Evolutionary conservation across 148 eudicot genomes (phyloP).

Genomic region (Mesembryanthemum crystallinum): DNA sequence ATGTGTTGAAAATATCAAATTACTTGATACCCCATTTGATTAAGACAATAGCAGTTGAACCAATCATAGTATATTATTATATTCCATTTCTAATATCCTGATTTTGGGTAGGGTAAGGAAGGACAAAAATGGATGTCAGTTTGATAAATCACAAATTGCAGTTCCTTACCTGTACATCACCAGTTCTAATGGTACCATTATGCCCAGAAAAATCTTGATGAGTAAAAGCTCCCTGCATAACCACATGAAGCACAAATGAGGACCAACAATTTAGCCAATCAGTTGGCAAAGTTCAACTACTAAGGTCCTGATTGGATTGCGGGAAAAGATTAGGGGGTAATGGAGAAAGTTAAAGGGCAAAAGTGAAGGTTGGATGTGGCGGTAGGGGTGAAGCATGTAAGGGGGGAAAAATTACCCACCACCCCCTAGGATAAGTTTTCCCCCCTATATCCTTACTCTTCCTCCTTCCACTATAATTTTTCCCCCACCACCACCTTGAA

Average conservation of each 20-base stretch:
- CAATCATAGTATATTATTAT: neutral
- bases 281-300: neutral
- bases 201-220: conserved; percentile 97
- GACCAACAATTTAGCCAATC: neutral
- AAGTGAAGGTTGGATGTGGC: no score
- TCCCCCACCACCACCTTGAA: no score
- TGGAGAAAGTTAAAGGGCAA: no score
- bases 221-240: conserved; percentile 70
- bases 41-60: no score
- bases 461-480: no score
- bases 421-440: no score
- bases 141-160: neutral
- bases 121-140: neutral
- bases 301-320: no score
- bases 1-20: neutral
- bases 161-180: conserved; percentile 78
- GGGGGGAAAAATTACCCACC: no score
- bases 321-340: no score
- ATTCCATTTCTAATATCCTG: neutral
- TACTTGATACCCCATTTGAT: neutral
- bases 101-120: neutral
- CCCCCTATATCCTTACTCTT: no score
- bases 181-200: conserved; percentile 67
- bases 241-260: neutral
- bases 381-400: no score